These are phyloP conservation scores for Telopea speciosissima DNA, from an alignment of 177 flowering plant genomes.

Conservation along the genomic window DNA sequence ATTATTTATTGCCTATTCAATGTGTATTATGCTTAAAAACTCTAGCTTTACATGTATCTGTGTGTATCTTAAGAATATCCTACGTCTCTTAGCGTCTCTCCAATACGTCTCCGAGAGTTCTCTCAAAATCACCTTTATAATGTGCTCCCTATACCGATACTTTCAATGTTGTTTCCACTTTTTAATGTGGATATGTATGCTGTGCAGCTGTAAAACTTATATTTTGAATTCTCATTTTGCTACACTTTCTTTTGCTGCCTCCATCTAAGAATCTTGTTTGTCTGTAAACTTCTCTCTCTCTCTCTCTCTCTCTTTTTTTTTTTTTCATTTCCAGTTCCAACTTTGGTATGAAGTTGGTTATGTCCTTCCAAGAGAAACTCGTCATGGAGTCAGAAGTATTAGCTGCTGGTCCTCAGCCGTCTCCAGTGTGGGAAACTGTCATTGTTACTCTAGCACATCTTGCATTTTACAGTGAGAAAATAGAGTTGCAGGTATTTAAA, in stretches of 20 bases:
- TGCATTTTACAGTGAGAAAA: constrained; percentile 71
- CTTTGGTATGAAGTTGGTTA: constrained; percentile 61
- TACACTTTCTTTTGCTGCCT: background rate
- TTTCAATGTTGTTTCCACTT: background rate
- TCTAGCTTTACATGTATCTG: too few relatives aligned
- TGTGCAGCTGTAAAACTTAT: background rate
- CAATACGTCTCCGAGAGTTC: too few relatives aligned
- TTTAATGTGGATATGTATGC: background rate
- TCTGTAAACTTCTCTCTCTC: background rate
- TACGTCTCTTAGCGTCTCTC: too few relatives aligned
- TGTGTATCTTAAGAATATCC: too few relatives aligned
- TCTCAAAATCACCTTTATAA: too few relatives aligned
- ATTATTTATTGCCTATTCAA: too few relatives aligned
- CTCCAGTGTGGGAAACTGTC: constrained; percentile 59
- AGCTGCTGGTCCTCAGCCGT: constrained; percentile 60
- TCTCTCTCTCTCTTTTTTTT: too few relatives aligned
- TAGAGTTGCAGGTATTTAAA: constrained; percentile 70
- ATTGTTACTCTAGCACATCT: constrained; percentile 73
- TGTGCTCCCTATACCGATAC: too few relatives aligned
- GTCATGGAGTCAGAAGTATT: constrained; percentile 62
- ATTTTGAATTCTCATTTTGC: background rate
- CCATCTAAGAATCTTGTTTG: background rate
- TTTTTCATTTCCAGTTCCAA: constrained; percentile 43
- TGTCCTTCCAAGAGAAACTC: constrained; percentile 45
- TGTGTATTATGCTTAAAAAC: too few relatives aligned